Conservation (phyloP, 1,139 yeast species). For the Nakaseomyces bracarensis region DNA sequence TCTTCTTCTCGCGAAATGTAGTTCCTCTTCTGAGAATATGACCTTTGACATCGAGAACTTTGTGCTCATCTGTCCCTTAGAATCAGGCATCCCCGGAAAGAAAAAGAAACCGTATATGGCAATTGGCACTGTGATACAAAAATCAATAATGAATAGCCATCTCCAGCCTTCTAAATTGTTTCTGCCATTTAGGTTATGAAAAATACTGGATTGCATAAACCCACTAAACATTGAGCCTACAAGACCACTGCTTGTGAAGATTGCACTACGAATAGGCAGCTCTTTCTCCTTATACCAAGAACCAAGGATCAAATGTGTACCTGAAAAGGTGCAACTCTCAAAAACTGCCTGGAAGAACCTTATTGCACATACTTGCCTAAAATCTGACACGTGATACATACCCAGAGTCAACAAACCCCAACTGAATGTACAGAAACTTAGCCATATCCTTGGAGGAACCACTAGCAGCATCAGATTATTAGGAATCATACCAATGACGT, state of each 20-base stretch:
- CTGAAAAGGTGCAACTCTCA: conserved; percentile 48
- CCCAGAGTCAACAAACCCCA: conserved; percentile 52
- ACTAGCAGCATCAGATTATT: conserved; percentile 44
- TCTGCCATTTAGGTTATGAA: conserved; percentile 39
- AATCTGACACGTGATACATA: conserved; percentile 39
- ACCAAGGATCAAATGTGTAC: conserved; percentile 46
- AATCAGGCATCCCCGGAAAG: conserved; percentile 41
- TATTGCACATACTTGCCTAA: conserved; percentile 41
- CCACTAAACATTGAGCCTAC: conserved; percentile 49
- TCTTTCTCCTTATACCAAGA: conserved; percentile 47
- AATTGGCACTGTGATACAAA: conserved; percentile 47
- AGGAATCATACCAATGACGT: conserved; percentile 51
- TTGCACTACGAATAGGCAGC: conserved; percentile 42
- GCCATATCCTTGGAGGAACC: conserved; percentile 48
- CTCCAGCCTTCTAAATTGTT: conserved; percentile 55
- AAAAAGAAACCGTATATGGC: conserved; percentile 46
- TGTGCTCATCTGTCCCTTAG: conserved; percentile 8
- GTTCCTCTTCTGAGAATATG: conserved; percentile 36
- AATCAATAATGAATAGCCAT: conserved; percentile 61
- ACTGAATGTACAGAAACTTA: conserved; percentile 44
- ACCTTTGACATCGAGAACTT: conserved; percentile 21
- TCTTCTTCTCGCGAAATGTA: conserved; percentile 35
- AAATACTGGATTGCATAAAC: conserved; percentile 56
- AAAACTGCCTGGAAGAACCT: conserved; percentile 49
- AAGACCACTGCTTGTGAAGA: conserved; percentile 46